These are phyloP conservation scores for Ceratobasidium sp. DNA, from an alignment of 1,284 basidiomycete genomes.

Conservation along the genomic window DNA sequence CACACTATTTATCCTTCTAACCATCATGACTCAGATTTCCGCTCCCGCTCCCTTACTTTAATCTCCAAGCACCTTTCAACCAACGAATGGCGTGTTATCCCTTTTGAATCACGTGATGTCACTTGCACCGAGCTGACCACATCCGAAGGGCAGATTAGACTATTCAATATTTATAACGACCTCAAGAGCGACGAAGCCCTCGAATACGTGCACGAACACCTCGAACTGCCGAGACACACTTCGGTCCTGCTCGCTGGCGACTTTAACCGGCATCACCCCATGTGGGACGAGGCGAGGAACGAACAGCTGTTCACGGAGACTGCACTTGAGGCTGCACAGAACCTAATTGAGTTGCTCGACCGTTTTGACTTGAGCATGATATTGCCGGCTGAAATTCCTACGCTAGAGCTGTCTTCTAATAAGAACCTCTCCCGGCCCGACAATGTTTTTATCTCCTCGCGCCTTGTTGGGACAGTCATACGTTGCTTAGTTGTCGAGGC, in stretches of 20 bases:
- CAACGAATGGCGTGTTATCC: slow-evolving; percentile 53
- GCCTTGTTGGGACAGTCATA: neutral
- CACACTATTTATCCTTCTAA: slow-evolving; percentile 54
- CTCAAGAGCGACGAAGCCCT: slow-evolving; percentile 52
- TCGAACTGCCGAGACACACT: slow-evolving; percentile 31
- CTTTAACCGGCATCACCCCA: slow-evolving; percentile 67
- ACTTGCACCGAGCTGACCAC: slow-evolving; percentile 52
- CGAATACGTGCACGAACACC: slow-evolving; percentile 41
- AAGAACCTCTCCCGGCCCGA: slow-evolving; percentile 30
- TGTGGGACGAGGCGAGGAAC: slow-evolving; percentile 61
- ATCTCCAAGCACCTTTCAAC: slow-evolving; percentile 55
- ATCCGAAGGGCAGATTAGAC: slow-evolving; percentile 39
- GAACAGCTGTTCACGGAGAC: slow-evolving; percentile 32
- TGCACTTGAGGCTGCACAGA: slow-evolving; percentile 18
- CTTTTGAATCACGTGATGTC: slow-evolving; percentile 54
- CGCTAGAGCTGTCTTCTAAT: slow-evolving; percentile 21
- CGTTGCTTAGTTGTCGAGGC: slow-evolving; percentile 4
- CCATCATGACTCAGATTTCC: slow-evolving; percentile 42
- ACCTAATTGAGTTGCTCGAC: slow-evolving; percentile 29
- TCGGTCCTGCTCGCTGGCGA: slow-evolving; percentile 57
- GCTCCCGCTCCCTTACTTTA: slow-evolving; percentile 54
- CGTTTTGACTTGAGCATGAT: slow-evolving; percentile 17
- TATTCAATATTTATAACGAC: slow-evolving; percentile 62
- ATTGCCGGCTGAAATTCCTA: slow-evolving; percentile 19
- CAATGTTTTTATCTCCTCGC: slow-evolving; percentile 32